Evolutionary conservation across 1,139 yeast species (phyloP), one percentile per base, ranked within the genome.

Genomic region (Magnusiomyces tetraspermus): DNA sequence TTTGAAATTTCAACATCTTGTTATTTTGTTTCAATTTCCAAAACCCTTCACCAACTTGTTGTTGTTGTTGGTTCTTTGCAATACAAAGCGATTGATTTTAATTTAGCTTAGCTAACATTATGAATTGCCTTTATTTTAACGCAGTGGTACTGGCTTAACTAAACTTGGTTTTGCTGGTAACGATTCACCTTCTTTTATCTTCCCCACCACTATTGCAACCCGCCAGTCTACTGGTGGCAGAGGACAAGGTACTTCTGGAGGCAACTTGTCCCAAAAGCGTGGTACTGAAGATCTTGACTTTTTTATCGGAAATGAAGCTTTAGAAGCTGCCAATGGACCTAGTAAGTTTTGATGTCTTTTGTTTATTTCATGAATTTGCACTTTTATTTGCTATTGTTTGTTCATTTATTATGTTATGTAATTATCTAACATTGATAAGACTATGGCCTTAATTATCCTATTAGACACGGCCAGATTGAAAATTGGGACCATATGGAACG

Each of bases 401-500:
- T 28, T 24, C 21, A 42, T 40, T 26, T 10, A 36, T 28, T 21
- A 31, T 23, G 22, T 37, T 48, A 23, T 2, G 28, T n/a, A n/a
- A 44, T 15, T n/a, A 19, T 15, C 40, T 46, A 46, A 28, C 23
- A n/a, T 33, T 41, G 40, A 21, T 26, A 28, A 59, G 84, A 88
- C 51, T 94, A 92, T 69, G 85, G 92, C 46, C 75, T 94, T 57
- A 80, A 82, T 58, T 92, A 92, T 65, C 99, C 99, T 19, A 88
- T 92, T 59, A 85, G 87, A 68, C 98, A 92, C 66, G 99, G 99
- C 23, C 98, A 92, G 72, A 84, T 92, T 59, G 98, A 92, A 69
- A 89, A 92, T 68, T 92, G 99, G 99, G 98, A 94, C 72, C 97
- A 92, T 67, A 92, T 92, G 99, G 99, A 92, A 70, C 78, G 98